Evolutionary conservation across 2,329 filamentous ascomycete genomes (phyloP).

Genomic region (Neoarthrinium moseri): DNA sequence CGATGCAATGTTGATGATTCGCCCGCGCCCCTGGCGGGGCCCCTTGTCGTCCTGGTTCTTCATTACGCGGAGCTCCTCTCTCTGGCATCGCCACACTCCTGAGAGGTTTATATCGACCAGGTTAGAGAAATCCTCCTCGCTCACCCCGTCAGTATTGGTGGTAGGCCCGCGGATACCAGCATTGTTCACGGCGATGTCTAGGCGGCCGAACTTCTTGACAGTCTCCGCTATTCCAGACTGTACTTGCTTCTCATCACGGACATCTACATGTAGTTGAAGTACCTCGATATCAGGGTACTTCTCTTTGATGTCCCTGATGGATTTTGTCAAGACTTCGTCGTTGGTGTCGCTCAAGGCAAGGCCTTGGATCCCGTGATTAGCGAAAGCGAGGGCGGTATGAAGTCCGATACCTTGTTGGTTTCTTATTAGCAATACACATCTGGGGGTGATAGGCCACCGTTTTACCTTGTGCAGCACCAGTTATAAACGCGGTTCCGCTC

Average conservation of each 20-base stretch:
- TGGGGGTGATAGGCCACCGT: not conserved
- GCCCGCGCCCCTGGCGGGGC: constrained; percentile 39
- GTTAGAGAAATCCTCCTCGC: constrained; percentile 45
- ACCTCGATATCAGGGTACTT: constrained; percentile 38
- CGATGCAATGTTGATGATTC: constrained; percentile 54
- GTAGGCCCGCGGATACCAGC: constrained; percentile 47
- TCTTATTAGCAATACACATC: not conserved
- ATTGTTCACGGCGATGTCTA: constrained; percentile 56
- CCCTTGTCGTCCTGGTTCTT: constrained; percentile 45
- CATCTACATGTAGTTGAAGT: constrained; percentile 42
- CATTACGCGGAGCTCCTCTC: constrained; percentile 51
- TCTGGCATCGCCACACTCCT: constrained; percentile 57
- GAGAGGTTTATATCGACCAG: constrained; percentile 52
- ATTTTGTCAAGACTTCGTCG: constrained; percentile 24
- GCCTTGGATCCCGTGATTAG: constrained; percentile 41
- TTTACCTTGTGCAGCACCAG: constrained; percentile 3
- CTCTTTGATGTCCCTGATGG: constrained; percentile 30
- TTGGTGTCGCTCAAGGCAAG: constrained; percentile 48
- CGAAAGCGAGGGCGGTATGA: constrained; percentile 44
- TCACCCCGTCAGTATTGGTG: constrained; percentile 41
- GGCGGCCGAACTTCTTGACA: constrained; percentile 38
- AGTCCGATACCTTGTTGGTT: constrained; percentile 47
- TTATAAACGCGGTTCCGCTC: constrained; percentile 4
- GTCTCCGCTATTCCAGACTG: constrained; percentile 23
- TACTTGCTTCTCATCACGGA: constrained; percentile 42